Conservation (phyloP, 129 eudicot genomes). For the Flaveria brownii region DNA sequence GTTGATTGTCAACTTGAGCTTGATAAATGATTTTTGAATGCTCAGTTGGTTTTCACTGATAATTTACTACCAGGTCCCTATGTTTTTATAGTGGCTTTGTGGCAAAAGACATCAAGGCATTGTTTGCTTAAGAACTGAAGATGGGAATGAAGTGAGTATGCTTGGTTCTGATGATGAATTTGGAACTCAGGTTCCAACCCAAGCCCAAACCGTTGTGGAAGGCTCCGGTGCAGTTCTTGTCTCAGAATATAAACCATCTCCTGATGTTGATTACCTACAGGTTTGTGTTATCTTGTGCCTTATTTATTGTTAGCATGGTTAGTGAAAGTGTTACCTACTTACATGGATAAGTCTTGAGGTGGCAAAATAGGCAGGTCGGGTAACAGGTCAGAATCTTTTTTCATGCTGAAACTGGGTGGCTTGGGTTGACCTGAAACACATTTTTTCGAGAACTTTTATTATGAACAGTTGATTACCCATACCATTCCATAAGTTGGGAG, state of each 20-base stretch:
- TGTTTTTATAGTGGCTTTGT: constrained; percentile 83
- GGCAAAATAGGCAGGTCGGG: no score
- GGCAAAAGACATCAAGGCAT: constrained; percentile 53
- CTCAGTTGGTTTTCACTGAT: constrained; percentile 75
- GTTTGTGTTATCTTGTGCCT: constrained; percentile 36
- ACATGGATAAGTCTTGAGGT: neutral
- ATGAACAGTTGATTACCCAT: neutral
- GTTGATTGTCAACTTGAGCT: constrained; percentile 21
- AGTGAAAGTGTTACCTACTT: neutral
- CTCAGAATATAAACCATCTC: constrained; percentile 77
- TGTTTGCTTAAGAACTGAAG: constrained; percentile 46
- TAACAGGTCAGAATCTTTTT: neutral
- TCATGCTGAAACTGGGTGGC: neutral
- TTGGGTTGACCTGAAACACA: neutral
- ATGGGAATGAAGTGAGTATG: constrained; percentile 54
- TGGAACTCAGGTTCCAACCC: constrained; percentile 61
- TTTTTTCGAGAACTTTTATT: neutral
- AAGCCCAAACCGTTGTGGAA: constrained; percentile 73
- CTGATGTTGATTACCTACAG: constrained; percentile 98
- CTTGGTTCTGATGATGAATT: no score
- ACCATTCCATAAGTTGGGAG: neutral
- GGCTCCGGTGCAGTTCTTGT: constrained; percentile 65
- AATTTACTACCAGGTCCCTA: constrained; percentile 85
- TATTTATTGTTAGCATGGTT: neutral
- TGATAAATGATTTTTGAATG: constrained; percentile 31